Conservation (phyloP, 495 filamentous ascomycete species). For the Halenospora varia region DNA sequence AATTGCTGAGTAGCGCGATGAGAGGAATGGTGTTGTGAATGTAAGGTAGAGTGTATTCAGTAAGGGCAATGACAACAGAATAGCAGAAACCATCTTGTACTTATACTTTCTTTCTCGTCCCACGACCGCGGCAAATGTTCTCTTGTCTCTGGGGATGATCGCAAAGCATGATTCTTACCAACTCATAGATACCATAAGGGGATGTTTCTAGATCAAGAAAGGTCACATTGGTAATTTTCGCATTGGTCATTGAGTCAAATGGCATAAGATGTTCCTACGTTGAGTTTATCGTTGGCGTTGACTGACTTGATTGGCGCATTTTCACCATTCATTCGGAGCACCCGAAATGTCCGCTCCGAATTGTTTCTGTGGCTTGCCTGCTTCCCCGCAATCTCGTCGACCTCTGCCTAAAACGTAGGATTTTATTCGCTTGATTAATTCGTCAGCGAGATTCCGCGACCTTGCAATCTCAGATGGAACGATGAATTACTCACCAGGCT, state of each 20-base stretch:
- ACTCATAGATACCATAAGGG: conserved; percentile 20
- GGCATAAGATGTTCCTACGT: conserved; percentile 19
- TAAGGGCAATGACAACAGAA: conserved; percentile 17
- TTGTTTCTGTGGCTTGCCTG: conserved; percentile 20
- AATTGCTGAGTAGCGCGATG: conserved; percentile 19
- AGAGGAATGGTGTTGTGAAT: conserved; percentile 18
- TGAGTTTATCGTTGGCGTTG: conserved; percentile 20
- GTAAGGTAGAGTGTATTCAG: conserved; percentile 18
- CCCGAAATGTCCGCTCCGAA: conserved; percentile 19
- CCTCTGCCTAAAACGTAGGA: conserved; percentile 15
- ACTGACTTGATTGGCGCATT: conserved; percentile 17
- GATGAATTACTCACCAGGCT: conserved; percentile 20
- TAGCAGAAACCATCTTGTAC: conserved; percentile 20
- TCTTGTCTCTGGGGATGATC: conserved; percentile 19
- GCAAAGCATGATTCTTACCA: conserved; percentile 20
- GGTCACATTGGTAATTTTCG: conserved; percentile 19
- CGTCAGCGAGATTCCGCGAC: conserved; percentile 18
- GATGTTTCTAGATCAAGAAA: conserved; percentile 21
- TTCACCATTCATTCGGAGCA: conserved; percentile 21
- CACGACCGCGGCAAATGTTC: conserved; percentile 17
- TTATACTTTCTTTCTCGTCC: conserved; percentile 20
- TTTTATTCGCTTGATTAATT: conserved; percentile 20
- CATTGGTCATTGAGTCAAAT: conserved; percentile 19
- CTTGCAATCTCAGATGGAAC: conserved; percentile 19
- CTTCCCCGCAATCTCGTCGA: conserved; percentile 17